A percentile compares a stretch with the other conserved stretches of the same genome.
Evolutionary conservation across 306 rosid species (phyloP).

Genomic region (Macrotyloma uniflorum): DNA sequence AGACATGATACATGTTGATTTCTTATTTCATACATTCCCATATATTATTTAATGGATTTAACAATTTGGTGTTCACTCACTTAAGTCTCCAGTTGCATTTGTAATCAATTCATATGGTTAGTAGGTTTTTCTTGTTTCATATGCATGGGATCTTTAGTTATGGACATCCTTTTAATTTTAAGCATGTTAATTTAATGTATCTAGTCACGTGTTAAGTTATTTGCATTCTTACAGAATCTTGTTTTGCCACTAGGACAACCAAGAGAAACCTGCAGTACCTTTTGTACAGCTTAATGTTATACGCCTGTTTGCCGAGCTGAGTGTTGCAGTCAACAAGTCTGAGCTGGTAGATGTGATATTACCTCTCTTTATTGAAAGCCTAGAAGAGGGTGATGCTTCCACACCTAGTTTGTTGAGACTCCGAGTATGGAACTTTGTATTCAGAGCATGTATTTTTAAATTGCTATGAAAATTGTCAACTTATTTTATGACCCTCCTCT

Average conservation of each 20-base stretch:
- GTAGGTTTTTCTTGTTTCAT: constrained; percentile 20
- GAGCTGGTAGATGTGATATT: constrained; percentile 90
- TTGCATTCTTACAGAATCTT: constrained; percentile 35
- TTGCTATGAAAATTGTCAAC: constrained; percentile 26
- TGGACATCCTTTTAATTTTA: constrained; percentile 22
- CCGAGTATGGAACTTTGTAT: constrained; percentile 68
- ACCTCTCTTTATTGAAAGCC: constrained; percentile 91
- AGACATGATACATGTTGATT: constrained; percentile 17
- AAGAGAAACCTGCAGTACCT: constrained; percentile 83
- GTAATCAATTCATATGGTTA: background rate
- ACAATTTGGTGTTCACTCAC: constrained; percentile 7
- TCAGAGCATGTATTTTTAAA: constrained; percentile 44
- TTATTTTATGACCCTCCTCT: background rate
- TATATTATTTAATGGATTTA: background rate
- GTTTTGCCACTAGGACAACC: constrained; percentile 69
- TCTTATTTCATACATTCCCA: constrained; percentile 24
- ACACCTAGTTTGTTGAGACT: constrained; percentile 94
- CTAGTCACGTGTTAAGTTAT: constrained; percentile 16
- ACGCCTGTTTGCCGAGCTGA: constrained; percentile 80
- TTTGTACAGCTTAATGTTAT: constrained; percentile 87
- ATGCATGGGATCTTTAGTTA: constrained; percentile 12
- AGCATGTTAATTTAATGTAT: constrained; percentile 23
- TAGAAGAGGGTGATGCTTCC: constrained; percentile 99
- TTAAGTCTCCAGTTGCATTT: constrained; percentile 25
- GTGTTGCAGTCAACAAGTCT: constrained; percentile 74